Percentiles rank a stretch among this genome's conserved stretches.
phyloP scores from a whole-genome alignment of 1,139 yeast species.

The Blastobotrys apis region DNA sequence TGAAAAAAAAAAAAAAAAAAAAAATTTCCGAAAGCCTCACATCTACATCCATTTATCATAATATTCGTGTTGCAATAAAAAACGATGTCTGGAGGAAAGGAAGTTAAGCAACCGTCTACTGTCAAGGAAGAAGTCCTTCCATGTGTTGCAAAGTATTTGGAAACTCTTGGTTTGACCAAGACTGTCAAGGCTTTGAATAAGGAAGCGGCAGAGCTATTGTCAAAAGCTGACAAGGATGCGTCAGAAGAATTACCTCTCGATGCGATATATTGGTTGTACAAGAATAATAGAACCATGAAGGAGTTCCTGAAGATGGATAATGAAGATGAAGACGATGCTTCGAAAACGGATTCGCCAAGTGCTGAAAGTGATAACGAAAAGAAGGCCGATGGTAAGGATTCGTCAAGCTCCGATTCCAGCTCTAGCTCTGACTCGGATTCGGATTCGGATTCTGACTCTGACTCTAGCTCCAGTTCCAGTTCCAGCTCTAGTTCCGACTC shows the following conservation, averaged over 20 bases:
- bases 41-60: no score
- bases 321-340: constrained; percentile 24
- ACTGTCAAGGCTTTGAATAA: constrained; percentile 28
- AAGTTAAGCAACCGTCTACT: constrained; percentile 6
- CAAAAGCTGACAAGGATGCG: constrained; percentile 15
- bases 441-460: constrained; percentile 24
- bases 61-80: no score
- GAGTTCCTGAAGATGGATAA: constrained; percentile 27
- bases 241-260: constrained; percentile 20
- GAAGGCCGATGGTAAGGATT: constrained; percentile 17
- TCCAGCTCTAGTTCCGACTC: constrained; percentile 24
- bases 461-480: constrained; percentile 24
- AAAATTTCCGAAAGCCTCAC: no score
- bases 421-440: constrained; percentile 18
- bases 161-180: constrained; percentile 25
- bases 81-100: no score
- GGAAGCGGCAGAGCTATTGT: constrained; percentile 17
- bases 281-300: constrained; percentile 24
- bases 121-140: constrained; percentile 23
- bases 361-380: constrained; percentile 19
- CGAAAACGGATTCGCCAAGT: constrained; percentile 21
- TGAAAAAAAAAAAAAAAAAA: no score
- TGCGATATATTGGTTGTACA: constrained; percentile 27
- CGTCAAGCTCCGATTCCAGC: constrained; percentile 15
- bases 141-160: constrained; percentile 27